phyloP scores from a whole-genome alignment of 129 eudicot species.

The Sambucus nigra region DNA sequence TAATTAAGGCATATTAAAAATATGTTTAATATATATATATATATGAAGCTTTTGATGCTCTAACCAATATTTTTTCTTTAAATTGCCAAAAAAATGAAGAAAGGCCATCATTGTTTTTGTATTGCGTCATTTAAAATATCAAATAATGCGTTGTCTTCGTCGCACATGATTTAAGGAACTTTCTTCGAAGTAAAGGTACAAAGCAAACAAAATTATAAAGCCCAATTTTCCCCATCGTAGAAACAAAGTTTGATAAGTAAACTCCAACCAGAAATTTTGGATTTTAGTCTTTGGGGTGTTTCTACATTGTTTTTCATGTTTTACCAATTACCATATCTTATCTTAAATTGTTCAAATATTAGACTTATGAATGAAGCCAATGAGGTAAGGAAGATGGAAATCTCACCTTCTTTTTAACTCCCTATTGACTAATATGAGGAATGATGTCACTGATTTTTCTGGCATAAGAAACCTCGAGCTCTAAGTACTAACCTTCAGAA shows the following conservation, averaged over 20 bases:
- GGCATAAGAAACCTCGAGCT: not conserved
- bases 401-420: not conserved
- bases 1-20: no score
- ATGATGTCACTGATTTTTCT: not conserved
- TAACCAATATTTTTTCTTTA: no score
- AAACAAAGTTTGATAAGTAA: not conserved
- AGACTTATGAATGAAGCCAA: not conserved
- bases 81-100: no score
- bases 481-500: not conserved
- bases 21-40: no score
- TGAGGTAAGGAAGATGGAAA: not conserved
- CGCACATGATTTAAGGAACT: not conserved
- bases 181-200: not conserved
- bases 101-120: no score
- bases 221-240: not conserved
- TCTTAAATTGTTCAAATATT: not conserved
- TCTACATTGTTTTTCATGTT: not conserved
- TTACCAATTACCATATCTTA: not conserved
- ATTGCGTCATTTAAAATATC: no score
- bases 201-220: not conserved
- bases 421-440: not conserved
- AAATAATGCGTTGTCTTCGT: no score
- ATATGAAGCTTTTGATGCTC: no score
- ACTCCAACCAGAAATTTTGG: not conserved
- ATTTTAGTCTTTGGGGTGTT: not conserved